These are phyloP conservation scores for Eryngium alpinum DNA, from an alignment of 140 eudicot species.

Conservation along the genomic window DNA sequence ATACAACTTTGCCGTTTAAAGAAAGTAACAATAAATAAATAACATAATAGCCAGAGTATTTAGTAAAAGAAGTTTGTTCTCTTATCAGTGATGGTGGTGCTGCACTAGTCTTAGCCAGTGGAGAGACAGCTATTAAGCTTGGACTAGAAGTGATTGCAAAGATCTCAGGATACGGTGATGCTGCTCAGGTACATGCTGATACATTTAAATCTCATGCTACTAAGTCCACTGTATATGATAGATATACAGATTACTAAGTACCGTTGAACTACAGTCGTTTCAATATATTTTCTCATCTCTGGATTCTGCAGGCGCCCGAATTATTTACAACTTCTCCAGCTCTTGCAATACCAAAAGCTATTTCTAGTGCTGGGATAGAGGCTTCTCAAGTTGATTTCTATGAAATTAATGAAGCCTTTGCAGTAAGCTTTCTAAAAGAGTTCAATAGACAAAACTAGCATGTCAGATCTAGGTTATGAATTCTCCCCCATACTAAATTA, in stretches of 20 bases:
- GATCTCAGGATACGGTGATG: conserved; percentile 91
- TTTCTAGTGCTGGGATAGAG: conserved; percentile 73
- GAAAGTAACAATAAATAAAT: background rate
- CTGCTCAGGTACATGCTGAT: conserved; percentile 69
- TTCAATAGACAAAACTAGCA: conserved; percentile 3
- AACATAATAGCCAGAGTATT: background rate
- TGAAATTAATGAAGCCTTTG: conserved; percentile 94
- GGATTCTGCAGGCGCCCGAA: conserved; percentile 74
- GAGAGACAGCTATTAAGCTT: conserved; percentile 77
- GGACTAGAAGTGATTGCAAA: conserved; percentile 85
- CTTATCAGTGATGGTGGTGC: conserved; percentile 91
- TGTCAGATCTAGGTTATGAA: background rate
- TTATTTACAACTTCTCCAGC: conserved; percentile 92
- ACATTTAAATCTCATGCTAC: background rate
- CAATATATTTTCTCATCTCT: conserved; percentile 5
- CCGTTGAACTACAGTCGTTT: background rate
- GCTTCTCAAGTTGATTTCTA: conserved; percentile 82
- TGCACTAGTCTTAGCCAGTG: conserved; percentile 92
- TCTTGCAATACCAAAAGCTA: conserved; percentile 93
- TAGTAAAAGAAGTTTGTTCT: conserved; percentile 13
- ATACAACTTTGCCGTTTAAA: background rate
- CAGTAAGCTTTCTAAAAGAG: conserved; percentile 41
- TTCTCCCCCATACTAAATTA: conserved; percentile 7
- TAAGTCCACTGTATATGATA: background rate
- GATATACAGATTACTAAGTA: background rate